Evolutionary conservation across 2,329 filamentous ascomycete genomes (phyloP), one percentile per base, ranked within the genome.

Genomic region (Fusarium multiceps): DNA sequence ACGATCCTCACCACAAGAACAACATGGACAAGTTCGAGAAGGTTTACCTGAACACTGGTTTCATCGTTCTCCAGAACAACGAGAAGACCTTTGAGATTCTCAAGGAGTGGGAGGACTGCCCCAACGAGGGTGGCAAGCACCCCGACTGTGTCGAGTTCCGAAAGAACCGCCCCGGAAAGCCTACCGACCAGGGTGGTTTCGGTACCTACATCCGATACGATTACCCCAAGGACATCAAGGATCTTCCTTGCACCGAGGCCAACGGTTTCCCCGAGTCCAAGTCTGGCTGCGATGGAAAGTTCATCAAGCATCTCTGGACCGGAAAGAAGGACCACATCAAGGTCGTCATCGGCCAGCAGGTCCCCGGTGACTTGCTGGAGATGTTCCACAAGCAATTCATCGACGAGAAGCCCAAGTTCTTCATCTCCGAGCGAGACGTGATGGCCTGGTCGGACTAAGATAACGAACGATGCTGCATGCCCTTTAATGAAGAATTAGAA

Each of bases 41-140:
- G 57, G 70, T 78, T 69, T 84, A 81, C 79, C 79, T 82, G 71
- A 87, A 87, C 78, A 85, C 85, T 2, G 85, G 85, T 20, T 86
- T 87, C 78, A 85, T 87, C 74, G 77, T 87, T 41, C 81, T 84
- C 6, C 85, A 87, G 76, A 85, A 85, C 74, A 84, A 84, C 69
- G 74, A 79, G 18, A 81, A 80, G 66, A 84, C 83, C 1, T 81
- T 81, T 66, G 78, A 83, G 32, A 84, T 87, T 37, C 78, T 87
- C 41, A 80, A 83, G 62, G 83, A 82, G 46, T 87, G 85, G 85
- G 78, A 79, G 34, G 75, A 75, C 50, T 84, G 82, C 67, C 78
- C 82, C 27, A 75, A 81, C 45, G 81, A 83, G 12, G 72, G 75
- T 46, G 78, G 78, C 68, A 79, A 77, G 64, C 78, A 77, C 63